These are phyloP conservation scores for Nakazawaea populi DNA, from an alignment of 805 yeast species.

Conservation along the genomic window DNA sequence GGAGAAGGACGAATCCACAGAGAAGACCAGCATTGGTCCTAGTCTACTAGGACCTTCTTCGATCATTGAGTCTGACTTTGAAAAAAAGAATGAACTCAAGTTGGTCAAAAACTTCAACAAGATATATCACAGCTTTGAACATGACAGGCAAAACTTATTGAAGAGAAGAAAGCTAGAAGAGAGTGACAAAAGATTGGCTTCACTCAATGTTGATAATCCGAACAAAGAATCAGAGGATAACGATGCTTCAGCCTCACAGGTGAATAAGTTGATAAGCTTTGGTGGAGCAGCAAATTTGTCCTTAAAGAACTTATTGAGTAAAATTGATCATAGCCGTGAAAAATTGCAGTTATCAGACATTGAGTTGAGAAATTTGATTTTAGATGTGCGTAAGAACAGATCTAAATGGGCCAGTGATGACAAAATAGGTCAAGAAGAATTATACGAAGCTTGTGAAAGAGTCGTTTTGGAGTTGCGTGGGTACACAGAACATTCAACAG, in stretches of 20 bases:
- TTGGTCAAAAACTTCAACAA: slow-evolving; percentile 61
- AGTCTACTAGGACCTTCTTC: slow-evolving; percentile 26
- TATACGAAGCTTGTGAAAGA: slow-evolving; percentile 95
- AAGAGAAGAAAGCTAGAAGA: slow-evolving; percentile 75
- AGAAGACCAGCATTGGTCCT: slow-evolving; percentile 2
- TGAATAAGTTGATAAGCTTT: slow-evolving; percentile 23
- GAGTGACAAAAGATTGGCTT: slow-evolving; percentile 64
- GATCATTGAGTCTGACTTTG: slow-evolving; percentile 36
- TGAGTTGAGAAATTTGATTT: slow-evolving; percentile 76
- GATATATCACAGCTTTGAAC: slow-evolving; percentile 71
- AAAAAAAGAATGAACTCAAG: slow-evolving; percentile 28
- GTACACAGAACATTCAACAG: slow-evolving; percentile 94
- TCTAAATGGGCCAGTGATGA: slow-evolving; percentile 98
- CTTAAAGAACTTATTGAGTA: slow-evolving; percentile 70
- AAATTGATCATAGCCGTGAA: slow-evolving; percentile 78
- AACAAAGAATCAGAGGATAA: slow-evolving; percentile 12
- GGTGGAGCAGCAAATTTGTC: slow-evolving; percentile 72
- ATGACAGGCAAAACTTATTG: slow-evolving; percentile 67
- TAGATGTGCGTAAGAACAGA: slow-evolving; percentile 90
- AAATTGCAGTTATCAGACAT: slow-evolving; percentile 67
- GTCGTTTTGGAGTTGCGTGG: slow-evolving; percentile 87
- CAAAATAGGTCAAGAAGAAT: slow-evolving; percentile 92
- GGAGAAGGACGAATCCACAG: slow-evolving; percentile 1
- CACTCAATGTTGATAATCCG: slow-evolving; percentile 21
- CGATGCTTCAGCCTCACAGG: slow-evolving; percentile 18